A percentile compares a stretch with the other conserved stretches of the same genome.
phyloP scores from a whole-genome alignment of 2,329 filamentous ascomycete genomes.

The Magnaporthiopsis poae region DNA sequence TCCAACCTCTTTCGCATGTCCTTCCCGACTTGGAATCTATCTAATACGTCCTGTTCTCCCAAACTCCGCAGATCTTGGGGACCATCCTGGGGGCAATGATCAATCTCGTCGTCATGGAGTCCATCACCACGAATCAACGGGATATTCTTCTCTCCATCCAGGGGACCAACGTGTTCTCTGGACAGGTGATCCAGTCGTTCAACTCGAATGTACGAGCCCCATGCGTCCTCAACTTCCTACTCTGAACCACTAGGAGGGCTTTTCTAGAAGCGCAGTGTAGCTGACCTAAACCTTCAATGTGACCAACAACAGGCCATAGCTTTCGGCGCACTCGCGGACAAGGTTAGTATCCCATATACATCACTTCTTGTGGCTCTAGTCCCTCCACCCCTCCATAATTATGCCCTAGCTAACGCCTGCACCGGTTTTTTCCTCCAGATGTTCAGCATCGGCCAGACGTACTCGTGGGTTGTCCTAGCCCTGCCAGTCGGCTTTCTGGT shows the following conservation, averaged over 20 bases:
- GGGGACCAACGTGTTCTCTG: slow-evolving; percentile 31
- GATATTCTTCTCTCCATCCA: slow-evolving; percentile 25
- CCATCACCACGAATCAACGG: slow-evolving; percentile 26
- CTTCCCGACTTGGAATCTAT: neutral
- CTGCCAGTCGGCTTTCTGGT: slow-evolving; percentile 28
- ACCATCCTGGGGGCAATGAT: slow-evolving; percentile 25
- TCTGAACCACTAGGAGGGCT: neutral
- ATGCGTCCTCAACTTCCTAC: neutral
- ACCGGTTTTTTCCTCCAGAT: slow-evolving; percentile 21
- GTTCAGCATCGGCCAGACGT: slow-evolving; percentile 25
- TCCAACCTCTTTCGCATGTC: too few relatives aligned
- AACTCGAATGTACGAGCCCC: slow-evolving; percentile 18
- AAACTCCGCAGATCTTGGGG: slow-evolving; percentile 18
- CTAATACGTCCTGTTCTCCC: neutral
- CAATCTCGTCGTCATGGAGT: slow-evolving; percentile 36
- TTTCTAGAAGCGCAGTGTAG: neutral
- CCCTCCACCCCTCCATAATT: neutral
- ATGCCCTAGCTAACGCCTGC: neutral
- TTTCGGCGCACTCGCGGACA: slow-evolving; percentile 13
- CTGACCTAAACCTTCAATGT: neutral
- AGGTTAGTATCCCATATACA: neutral
- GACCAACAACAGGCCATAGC: slow-evolving; percentile 19
- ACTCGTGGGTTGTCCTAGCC: slow-evolving; percentile 25
- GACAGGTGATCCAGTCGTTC: slow-evolving; percentile 27
- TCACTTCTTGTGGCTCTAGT: too few relatives aligned